Base-by-base conservation (phyloP, 495 filamentous ascomycete genomes). In the Aspergillus panamensis region DNA sequence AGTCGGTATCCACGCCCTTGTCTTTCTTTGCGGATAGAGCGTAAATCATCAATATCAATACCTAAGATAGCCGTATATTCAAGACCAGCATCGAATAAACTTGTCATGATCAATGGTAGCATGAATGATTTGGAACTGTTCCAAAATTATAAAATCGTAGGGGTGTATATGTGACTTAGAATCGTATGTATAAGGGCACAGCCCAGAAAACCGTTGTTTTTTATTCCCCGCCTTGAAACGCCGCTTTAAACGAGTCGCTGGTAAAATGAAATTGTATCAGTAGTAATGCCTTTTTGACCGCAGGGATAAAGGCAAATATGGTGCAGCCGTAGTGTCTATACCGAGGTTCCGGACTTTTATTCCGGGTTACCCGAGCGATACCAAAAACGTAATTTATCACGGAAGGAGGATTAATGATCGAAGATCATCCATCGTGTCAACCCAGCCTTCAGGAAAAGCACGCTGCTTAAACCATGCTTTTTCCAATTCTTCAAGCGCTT, bases 391-490 rank as follows among this genome's bases (percentile, higher is more conserved):
- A 31, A 16, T 16, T 49, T 29, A 31, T 57, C 43, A 71, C 12
- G 55, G 66, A 60, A 71, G 64, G 31, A 70, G 65, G 37, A 76
- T 71, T 25, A 71, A 69, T 8, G 73, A 69, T 29, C 71, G 67
- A 16, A 76, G 55, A 30, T 76, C 72, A 16, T 75, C 68, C 63
- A 76, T 65, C 1, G 66, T 70, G 29, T 75, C 69, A 6, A 70
- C 61, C 73, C 73, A 76, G 12, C 70, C 70, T 33, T 69, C 68
- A 2, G 73, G 73, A 53, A 73, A 76, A 1, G 66, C 57, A 8
- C 71, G 69, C 44, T 66, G 66, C 47, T 74, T 77, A 58, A 74
- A 71, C 73, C 72, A 77, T 4, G 66, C 58, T 0, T 59, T 50
- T 44, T 77, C 72, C 6, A 77, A 57, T 8, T 66, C 58, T 39